Percentiles rank a stretch among this genome's conserved stretches.
Conservation (phyloP, 345 rosid genomes). For the Salix brachista region DNA sequence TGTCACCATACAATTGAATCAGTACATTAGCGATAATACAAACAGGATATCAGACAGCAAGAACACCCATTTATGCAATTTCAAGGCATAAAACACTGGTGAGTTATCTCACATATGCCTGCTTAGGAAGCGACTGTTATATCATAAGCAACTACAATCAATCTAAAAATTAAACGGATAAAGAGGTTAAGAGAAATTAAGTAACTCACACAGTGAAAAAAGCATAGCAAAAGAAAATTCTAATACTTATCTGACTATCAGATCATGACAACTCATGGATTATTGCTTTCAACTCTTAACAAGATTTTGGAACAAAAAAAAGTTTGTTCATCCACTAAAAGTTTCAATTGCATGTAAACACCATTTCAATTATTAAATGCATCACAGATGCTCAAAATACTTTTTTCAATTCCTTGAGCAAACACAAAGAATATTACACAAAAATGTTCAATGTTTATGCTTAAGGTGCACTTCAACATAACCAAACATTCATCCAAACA, state of each 20-base stretch:
- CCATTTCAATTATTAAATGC: not conserved
- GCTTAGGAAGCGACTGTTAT: not conserved
- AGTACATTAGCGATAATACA: not conserved
- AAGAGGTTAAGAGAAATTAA: not conserved
- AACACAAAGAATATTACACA: not conserved
- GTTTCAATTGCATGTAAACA: not conserved
- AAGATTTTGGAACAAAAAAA: not conserved
- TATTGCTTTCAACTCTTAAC: not conserved
- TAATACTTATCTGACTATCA: not conserved
- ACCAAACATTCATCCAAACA: not conserved
- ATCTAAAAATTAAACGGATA: not conserved
- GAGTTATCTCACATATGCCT: not conserved
- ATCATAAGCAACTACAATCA: not conserved
- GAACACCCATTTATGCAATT: not conserved
- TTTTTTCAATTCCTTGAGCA: not conserved
- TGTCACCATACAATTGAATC: constrained; percentile 8
- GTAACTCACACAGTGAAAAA: not conserved
- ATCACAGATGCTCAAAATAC: not conserved
- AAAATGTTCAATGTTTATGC: not conserved
- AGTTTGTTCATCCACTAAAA: not conserved
- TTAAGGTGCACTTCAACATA: not conserved
- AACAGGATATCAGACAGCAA: not conserved
- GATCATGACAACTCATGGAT: not conserved
- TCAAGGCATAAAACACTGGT: not conserved
- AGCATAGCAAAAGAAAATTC: not conserved